These are phyloP conservation scores for Geranium brycei DNA, from an alignment of 345 rosid species.

Conservation along the genomic window DNA sequence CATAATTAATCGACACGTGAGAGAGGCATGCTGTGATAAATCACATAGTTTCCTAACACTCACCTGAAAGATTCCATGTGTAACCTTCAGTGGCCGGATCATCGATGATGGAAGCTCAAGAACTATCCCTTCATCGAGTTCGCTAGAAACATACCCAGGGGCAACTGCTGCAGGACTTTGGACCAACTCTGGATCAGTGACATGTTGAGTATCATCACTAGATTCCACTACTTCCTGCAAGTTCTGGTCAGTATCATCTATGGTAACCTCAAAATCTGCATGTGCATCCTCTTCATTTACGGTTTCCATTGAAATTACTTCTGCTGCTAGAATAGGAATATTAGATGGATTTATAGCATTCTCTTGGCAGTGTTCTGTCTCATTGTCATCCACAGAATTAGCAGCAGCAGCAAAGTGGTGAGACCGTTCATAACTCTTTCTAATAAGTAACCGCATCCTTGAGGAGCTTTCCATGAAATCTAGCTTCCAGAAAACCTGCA, in stretches of 20 bases:
- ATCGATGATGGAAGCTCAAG: slow-evolving; percentile 87
- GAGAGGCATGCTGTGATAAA: neutral
- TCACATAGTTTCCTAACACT: slow-evolving; percentile 11
- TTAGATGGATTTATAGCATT: slow-evolving; percentile 41
- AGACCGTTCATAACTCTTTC: slow-evolving; percentile 66
- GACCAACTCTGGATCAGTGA: slow-evolving; percentile 35
- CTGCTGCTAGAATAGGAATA: slow-evolving; percentile 69
- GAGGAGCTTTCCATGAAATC: slow-evolving; percentile 91
- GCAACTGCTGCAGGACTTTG: slow-evolving; percentile 47
- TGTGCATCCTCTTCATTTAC: slow-evolving; percentile 77
- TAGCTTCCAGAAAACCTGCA: slow-evolving; percentile 89
- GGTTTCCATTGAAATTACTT: slow-evolving; percentile 66
- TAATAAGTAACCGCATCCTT: slow-evolving; percentile 84
- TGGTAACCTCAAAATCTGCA: slow-evolving; percentile 42
- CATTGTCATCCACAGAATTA: slow-evolving; percentile 54
- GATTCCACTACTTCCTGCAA: slow-evolving; percentile 34
- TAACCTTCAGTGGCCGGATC: slow-evolving; percentile 81
- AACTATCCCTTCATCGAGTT: slow-evolving; percentile 80
- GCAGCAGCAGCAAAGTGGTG: slow-evolving; percentile 95
- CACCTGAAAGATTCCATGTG: slow-evolving; percentile 91
- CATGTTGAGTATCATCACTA: slow-evolving; percentile 38
- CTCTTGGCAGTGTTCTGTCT: slow-evolving; percentile 26
- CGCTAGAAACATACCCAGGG: slow-evolving; percentile 83
- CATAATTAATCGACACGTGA: neutral
- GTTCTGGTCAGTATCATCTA: slow-evolving; percentile 32